These are phyloP conservation scores for Hibiscus syriacus DNA, from an alignment of 345 rosid species.

Conservation along the genomic window DNA sequence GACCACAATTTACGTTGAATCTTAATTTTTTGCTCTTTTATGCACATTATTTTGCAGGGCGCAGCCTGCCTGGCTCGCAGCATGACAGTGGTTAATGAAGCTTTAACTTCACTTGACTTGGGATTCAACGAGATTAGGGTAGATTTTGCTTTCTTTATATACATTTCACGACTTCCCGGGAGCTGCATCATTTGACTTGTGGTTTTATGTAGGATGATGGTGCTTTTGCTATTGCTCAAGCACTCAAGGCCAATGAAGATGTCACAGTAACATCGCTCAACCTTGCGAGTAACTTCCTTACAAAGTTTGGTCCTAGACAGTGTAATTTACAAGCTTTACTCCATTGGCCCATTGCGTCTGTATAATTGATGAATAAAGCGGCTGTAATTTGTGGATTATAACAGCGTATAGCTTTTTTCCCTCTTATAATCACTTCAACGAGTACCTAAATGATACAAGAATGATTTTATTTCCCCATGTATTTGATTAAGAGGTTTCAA, in stretches of 20 bases:
- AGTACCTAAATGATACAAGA: no score
- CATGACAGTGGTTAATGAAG: slow-evolving; percentile 96
- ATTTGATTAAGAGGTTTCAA: no score
- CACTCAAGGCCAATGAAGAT: slow-evolving; percentile 87
- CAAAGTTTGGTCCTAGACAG: slow-evolving; percentile 97
- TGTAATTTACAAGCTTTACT: no score
- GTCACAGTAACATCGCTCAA: slow-evolving; percentile 69
- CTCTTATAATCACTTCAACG: no score
- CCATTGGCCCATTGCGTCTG: no score
- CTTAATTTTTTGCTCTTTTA: background rate
- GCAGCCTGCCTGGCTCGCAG: slow-evolving; percentile 77
- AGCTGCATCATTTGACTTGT: slow-evolving; percentile 12
- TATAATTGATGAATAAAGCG: no score
- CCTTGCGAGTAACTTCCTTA: slow-evolving; percentile 81
- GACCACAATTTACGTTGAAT: background rate
- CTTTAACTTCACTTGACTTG: slow-evolving; percentile 70
- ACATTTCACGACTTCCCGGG: background rate
- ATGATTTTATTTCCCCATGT: no score
- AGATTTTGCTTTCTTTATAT: slow-evolving; percentile 3
- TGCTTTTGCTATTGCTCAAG: slow-evolving; percentile 92
- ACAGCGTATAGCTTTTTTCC: no score
- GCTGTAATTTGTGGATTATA: no score
- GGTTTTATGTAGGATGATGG: slow-evolving; percentile 68
- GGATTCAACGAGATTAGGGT: slow-evolving; percentile 96
- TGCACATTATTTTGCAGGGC: slow-evolving; percentile 48